Evolutionary conservation across 768 basidiomycete genomes (phyloP).

Genomic region (Podaxis sp.): DNA sequence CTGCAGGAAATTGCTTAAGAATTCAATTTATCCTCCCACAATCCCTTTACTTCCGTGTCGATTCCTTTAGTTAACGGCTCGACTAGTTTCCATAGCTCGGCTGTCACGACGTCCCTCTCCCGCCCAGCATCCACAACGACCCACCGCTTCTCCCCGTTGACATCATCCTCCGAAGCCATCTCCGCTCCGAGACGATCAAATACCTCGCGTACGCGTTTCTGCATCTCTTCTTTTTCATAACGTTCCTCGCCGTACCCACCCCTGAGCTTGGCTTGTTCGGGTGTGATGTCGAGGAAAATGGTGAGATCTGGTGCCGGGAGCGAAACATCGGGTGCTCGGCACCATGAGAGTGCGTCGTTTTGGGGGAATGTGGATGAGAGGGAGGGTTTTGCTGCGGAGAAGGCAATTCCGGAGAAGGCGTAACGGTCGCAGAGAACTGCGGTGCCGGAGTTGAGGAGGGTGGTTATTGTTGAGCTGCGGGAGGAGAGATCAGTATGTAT

Average conservation of each 20-base stretch:
- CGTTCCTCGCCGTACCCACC: conserved; percentile 86
- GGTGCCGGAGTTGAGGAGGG: conserved; percentile 59
- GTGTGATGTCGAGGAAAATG: conserved; percentile 81
- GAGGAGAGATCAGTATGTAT: neutral
- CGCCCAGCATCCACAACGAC: conserved; percentile 58
- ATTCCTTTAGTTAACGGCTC: conserved; percentile 39
- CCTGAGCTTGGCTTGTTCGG: conserved; percentile 63
- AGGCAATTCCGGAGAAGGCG: conserved; percentile 95
- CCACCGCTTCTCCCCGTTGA: conserved; percentile 39
- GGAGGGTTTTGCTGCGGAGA: conserved; percentile 61
- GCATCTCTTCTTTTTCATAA: conserved; percentile 82
- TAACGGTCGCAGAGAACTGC: conserved; percentile 90
- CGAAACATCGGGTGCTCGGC: conserved; percentile 78
- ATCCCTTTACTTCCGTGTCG: conserved; percentile 39
- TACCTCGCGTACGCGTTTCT: conserved; percentile 57
- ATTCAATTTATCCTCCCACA: conserved; percentile 44
- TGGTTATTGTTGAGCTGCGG: conserved; percentile 58
- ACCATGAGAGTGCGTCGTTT: conserved; percentile 72
- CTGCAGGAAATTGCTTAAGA: neutral
- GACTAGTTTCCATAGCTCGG: conserved; percentile 56
- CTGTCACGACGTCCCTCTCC: conserved; percentile 46
- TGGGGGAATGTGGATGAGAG: neutral
- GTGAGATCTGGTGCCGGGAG: conserved; percentile 90
- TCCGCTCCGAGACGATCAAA: conserved; percentile 62
- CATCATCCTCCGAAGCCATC: conserved; percentile 27